A percentile compares a stretch with the other conserved stretches of the same genome.
Conservation (phyloP, 2,329 filamentous ascomycete species). For the Fusarium kyushuense region DNA sequence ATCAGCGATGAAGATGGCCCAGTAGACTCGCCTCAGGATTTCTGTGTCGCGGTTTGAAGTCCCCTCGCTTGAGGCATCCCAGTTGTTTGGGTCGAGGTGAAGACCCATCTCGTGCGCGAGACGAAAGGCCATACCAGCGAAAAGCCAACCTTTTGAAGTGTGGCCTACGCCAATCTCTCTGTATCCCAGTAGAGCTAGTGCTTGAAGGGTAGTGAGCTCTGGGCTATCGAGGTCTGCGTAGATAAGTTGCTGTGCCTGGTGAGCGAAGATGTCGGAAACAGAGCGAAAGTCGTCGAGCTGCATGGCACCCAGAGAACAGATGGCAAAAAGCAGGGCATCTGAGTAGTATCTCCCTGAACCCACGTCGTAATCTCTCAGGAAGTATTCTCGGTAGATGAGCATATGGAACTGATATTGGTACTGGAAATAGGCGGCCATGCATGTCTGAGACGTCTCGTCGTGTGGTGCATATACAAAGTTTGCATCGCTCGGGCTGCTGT, state of each 20-base stretch:
- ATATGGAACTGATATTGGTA: conserved; percentile 63
- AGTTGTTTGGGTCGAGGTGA: conserved; percentile 64
- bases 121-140: conserved; percentile 65
- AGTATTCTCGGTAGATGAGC: conserved; percentile 64
- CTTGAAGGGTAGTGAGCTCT: conserved; percentile 61
- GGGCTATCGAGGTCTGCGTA: conserved; percentile 60
- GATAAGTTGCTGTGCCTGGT: conserved; percentile 59
- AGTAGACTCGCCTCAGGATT: conserved; percentile 62
- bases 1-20: conserved; percentile 63
- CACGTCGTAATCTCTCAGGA: conserved; percentile 62
- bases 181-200: conserved; percentile 60
- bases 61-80: conserved; percentile 56
- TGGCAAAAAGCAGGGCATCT: conserved; percentile 61
- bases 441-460: conserved; percentile 57
- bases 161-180: conserved; percentile 61
- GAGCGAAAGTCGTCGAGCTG: conserved; percentile 56
- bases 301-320: conserved; percentile 63
- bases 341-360: conserved; percentile 63
- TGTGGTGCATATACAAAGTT: conserved; percentile 57
- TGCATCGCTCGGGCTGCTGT: conserved; percentile 39
- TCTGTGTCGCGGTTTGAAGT: conserved; percentile 56
- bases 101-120: conserved; percentile 65
- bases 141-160: conserved; percentile 64
- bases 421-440: conserved; percentile 63
- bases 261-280: conserved; percentile 59